These are phyloP conservation scores for Boletus nobilissimus DNA, from an alignment of 1,284 basidiomycete genomes.

Conservation along the genomic window DNA sequence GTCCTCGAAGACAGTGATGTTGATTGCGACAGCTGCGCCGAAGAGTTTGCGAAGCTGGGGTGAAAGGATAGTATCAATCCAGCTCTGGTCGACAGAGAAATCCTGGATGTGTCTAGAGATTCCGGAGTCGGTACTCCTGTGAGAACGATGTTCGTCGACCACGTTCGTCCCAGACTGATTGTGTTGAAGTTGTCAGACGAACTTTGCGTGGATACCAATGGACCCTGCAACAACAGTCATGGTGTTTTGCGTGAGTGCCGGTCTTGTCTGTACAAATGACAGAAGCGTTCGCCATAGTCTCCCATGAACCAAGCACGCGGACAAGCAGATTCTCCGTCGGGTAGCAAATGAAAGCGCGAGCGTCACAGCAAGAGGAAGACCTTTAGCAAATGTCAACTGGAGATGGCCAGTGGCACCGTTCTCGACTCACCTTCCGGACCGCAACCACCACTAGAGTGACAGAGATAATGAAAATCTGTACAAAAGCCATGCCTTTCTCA, in stretches of 20 bases:
- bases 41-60: conserved; percentile 75
- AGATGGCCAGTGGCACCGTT: conserved; percentile 3
- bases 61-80: conserved; percentile 74
- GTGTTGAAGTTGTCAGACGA: conserved; percentile 82
- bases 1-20: conserved; percentile 97
- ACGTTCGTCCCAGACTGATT: conserved; percentile 83
- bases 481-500: conserved; percentile 91
- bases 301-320: conserved; percentile 94
- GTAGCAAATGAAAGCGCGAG: conserved; percentile 97
- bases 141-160: conserved; percentile 60
- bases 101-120: conserved; percentile 65
- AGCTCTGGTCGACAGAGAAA: conserved; percentile 85
- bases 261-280: conserved; percentile 98
- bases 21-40: conserved; percentile 90
- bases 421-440: conserved; percentile 81
- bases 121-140: conserved; percentile 45
- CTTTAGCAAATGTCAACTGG: conserved; percentile 50
- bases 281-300: conserved; percentile 98
- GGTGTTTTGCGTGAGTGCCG: conserved; percentile 89
- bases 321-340: conserved; percentile 95
- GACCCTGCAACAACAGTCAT: conserved; percentile 98
- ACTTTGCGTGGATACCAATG: conserved; percentile 93
- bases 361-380: conserved; percentile 95
- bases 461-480: conserved; percentile 93
- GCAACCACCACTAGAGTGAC: conserved; percentile 97